Percentiles rank a stretch among this genome's conserved stretches.
phyloP scores from a whole-genome alignment of 768 basidiomycete species.

The Phaeolepiota aurea region DNA sequence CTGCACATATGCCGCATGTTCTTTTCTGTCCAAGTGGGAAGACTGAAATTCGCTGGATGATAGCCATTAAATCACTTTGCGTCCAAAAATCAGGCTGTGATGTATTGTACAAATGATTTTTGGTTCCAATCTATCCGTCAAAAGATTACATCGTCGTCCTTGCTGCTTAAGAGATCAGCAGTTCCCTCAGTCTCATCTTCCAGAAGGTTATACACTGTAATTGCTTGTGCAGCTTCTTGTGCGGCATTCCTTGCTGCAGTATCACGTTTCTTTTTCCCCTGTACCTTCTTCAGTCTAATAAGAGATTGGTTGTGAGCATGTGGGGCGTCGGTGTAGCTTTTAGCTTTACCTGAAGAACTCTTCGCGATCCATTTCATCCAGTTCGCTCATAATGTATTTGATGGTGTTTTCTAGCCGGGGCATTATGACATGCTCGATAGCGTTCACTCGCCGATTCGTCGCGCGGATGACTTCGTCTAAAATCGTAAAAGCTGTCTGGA shows the following conservation, averaged over 20 bases:
- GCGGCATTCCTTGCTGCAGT: slow-evolving; percentile 36
- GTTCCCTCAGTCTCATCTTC: slow-evolving; percentile 27
- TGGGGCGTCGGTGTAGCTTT: no score
- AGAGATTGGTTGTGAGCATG: no score
- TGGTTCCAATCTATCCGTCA: slow-evolving; percentile 22
- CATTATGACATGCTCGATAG: slow-evolving; percentile 95
- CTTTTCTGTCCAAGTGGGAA: background rate
- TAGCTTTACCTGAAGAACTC: slow-evolving; percentile 79
- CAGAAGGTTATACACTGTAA: slow-evolving; percentile 17
- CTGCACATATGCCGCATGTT: slow-evolving; percentile 47
- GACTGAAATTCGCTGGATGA: background rate
- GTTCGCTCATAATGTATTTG: slow-evolving; percentile 93
- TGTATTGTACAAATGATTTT: background rate
- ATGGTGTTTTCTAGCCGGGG: slow-evolving; percentile 95
- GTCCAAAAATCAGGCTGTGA: background rate
- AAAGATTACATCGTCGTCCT: slow-evolving; percentile 93
- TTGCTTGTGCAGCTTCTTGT: slow-evolving; percentile 16
- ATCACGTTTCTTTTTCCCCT: slow-evolving; percentile 93
- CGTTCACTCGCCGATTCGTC: slow-evolving; percentile 98
- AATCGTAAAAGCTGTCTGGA: slow-evolving; percentile 97
- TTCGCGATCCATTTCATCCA: slow-evolving; percentile 98
- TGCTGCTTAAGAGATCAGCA: slow-evolving; percentile 60
- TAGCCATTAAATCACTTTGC: background rate
- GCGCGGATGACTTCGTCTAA: slow-evolving; percentile 98
- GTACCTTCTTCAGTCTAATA: slow-evolving; percentile 91